Evolutionary conservation across 768 basidiomycete species (phyloP).

Genomic region (Leccinum sublutescens): DNA sequence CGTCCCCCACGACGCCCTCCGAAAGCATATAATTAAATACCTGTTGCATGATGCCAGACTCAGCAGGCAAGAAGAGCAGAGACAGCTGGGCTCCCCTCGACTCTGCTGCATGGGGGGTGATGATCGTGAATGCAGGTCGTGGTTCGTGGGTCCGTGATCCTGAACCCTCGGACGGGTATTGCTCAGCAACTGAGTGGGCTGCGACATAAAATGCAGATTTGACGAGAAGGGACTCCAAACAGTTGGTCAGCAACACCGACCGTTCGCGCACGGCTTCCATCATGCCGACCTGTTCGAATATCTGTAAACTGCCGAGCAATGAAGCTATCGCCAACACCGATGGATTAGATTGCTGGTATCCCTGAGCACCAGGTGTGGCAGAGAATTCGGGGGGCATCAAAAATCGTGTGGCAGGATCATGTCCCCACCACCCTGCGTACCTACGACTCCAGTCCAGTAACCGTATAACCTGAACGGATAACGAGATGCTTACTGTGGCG

Average conservation of each 20-base stretch:
- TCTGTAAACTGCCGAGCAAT: constrained; percentile 77
- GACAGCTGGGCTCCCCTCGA: constrained; percentile 87
- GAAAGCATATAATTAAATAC: constrained; percentile 60
- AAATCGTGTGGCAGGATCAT: constrained; percentile 84
- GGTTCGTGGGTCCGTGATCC: constrained; percentile 11
- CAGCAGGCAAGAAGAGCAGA: constrained; percentile 66
- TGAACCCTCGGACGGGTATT: constrained; percentile 25
- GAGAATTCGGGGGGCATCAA: constrained; percentile 82
- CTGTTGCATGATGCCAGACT: constrained; percentile 62
- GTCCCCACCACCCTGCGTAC: constrained; percentile 98
- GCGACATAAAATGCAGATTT: constrained; percentile 64
- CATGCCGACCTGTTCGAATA: constrained; percentile 80
- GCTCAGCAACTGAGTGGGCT: constrained; percentile 32
- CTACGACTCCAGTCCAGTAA: constrained; percentile 39
- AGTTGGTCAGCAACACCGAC: constrained; percentile 65
- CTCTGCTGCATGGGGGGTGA: constrained; percentile 72
- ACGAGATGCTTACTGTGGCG: constrained; percentile 55
- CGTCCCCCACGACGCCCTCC: constrained; percentile 87
- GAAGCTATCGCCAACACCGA: constrained; percentile 76
- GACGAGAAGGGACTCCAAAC: constrained; percentile 63
- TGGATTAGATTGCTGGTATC: constrained; percentile 96
- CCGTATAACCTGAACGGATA: constrained; percentile 9
- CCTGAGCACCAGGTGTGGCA: constrained; percentile 87
- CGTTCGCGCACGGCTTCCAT: constrained; percentile 66
- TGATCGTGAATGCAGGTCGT: constrained; percentile 77